Conservation (phyloP, 2,329 filamentous ascomycete species). For the Aureobasidium melanogenum region DNA sequence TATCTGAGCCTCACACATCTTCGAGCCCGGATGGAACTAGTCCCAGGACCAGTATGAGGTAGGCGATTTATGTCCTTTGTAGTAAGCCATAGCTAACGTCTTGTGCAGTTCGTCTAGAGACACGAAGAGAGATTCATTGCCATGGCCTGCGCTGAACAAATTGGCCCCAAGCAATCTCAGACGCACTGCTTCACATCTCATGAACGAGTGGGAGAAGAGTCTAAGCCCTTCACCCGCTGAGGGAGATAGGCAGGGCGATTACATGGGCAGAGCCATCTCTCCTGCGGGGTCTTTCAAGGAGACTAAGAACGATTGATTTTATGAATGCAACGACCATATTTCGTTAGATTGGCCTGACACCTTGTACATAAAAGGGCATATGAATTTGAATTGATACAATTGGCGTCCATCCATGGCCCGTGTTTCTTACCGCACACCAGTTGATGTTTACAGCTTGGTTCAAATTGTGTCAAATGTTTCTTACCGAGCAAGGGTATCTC, state of each 20-base stretch:
- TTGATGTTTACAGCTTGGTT: background rate
- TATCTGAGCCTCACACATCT: constrained; percentile 33
- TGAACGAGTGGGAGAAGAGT: constrained; percentile 86
- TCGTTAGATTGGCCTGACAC: background rate
- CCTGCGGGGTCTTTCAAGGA: constrained; percentile 8
- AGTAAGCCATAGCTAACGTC: background rate
- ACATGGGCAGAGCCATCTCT: background rate
- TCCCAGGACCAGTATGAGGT: constrained; percentile 9
- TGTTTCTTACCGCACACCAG: background rate
- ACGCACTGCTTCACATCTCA: constrained; percentile 71
- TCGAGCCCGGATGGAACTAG: constrained; percentile 28
- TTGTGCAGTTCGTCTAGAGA: constrained; percentile 5
- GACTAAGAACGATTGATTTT: constrained; percentile 9
- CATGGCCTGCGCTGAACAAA: constrained; percentile 64
- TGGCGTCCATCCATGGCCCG: background rate
- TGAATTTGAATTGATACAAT: background rate
- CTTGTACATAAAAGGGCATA: background rate
- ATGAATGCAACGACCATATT: background rate
- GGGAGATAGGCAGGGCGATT: background rate
- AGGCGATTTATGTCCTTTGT: too few relatives aligned
- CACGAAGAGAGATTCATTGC: constrained; percentile 33
- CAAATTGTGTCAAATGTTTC: background rate
- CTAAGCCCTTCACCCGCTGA: constrained; percentile 32
- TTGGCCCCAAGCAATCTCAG: constrained; percentile 69
- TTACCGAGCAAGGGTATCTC: background rate